Evolutionary conservation across 192 early-diverging fungal genomes (phyloP), one percentile per base, ranked within the genome.

Genomic region (Rhizophagus clarus): DNA sequence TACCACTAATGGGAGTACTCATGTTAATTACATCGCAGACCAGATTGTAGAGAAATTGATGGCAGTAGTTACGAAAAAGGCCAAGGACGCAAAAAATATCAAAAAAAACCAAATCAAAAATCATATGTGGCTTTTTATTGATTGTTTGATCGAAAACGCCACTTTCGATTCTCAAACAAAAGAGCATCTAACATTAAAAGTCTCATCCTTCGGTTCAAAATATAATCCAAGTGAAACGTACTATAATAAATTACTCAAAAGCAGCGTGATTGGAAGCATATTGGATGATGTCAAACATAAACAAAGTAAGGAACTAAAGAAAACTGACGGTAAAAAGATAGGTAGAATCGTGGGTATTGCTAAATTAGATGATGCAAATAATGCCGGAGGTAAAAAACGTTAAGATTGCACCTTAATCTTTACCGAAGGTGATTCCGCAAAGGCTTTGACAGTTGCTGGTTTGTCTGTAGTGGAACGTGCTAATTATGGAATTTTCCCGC

Each of bases 91-190:
- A 8, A 45, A 40, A 40, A 87, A 85, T 17, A 82, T 98, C 73
- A 96, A 94, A 86, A 92, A 95, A 20, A 88, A 89, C 83, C 92
- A 96, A 83, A 91, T 94, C 81, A 97, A 97, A 81, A 94, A 87
- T 66, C 95, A 99, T 80, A 89, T 99, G 84, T 95, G 92, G 88
- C 77, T 99, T 15, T 99, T 97, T 89, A 88, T 99, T 81, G 98
- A 99, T 84, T 94, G 92, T 83, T 79, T 91, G 72, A 97, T 99
- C 72, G 96, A 93, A 76, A 99, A 99, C 79, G 96, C 98, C 5
- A 85, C 96, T 12, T 99, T 99, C 84, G 96, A 98, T 84, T 97
- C 96, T 31, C 98, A 98, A n/a, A 99, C 97, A 29, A 99, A 99
- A 84, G 98, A 98, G 80, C 96, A 87, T 74, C 89, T 99, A 91